Conservation (phyloP, 495 filamentous ascomycete species). For the Aspergillus kassunensis region DNA sequence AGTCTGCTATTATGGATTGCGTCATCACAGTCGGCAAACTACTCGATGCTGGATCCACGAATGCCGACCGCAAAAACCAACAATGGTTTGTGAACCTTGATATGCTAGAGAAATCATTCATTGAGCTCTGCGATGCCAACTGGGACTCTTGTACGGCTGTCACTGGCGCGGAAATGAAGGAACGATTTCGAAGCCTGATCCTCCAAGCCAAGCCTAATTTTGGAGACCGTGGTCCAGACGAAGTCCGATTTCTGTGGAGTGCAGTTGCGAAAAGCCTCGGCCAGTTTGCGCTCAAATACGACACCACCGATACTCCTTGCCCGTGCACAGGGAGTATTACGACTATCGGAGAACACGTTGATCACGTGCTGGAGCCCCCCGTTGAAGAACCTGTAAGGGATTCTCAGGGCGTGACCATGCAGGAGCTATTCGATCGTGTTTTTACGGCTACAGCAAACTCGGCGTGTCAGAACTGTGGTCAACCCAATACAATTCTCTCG, state of each 20-base stretch:
- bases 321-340: background rate
- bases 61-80: slow-evolving; percentile 23
- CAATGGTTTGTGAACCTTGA: slow-evolving; percentile 15
- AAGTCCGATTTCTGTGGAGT: background rate
- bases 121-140: slow-evolving; percentile 29
- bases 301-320: slow-evolving; percentile 10
- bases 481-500: background rate
- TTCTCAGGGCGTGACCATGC: slow-evolving; percentile 13
- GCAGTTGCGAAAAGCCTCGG: background rate
- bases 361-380: background rate
- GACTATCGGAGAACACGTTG: background rate
- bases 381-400: background rate
- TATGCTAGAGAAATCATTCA: slow-evolving; percentile 26
- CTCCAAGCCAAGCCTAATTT: background rate
- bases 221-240: background rate
- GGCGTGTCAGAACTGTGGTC: slow-evolving; percentile 14
- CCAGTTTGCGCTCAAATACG: slow-evolving; percentile 23
- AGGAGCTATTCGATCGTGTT: slow-evolving; percentile 12
- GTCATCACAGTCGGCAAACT: slow-evolving; percentile 33
- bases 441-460: background rate
- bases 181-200: slow-evolving; percentile 18
- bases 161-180: slow-evolving; percentile 18
- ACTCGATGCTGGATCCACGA: slow-evolving; percentile 36
- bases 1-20: slow-evolving; percentile 30
- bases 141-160: slow-evolving; percentile 28